Base-by-base conservation (phyloP, 2,329 filamentous ascomycete species). In the Lasiodiplodia citricola region DNA sequence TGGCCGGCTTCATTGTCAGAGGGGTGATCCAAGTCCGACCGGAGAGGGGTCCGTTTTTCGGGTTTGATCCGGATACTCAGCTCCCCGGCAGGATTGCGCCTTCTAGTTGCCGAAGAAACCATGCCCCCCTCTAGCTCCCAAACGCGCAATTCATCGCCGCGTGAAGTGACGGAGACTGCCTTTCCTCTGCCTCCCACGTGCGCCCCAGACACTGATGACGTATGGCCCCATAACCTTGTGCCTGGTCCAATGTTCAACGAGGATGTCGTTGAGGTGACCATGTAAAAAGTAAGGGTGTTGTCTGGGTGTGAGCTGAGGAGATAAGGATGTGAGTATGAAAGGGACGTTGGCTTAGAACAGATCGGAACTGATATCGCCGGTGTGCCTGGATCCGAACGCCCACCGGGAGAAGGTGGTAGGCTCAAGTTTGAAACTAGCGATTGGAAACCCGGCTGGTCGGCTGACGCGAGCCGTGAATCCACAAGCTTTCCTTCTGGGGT, bases 141-240 rank as follows among this genome's bases (percentile, higher is more conserved):
- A 6, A 97, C 89, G 7, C 94, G 88, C 11, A 87, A 74, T 70
- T 86, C 84, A 54, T 85, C 90, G 35, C 93, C 94, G n/a, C 88
- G 85, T 23, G 86, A 86, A 79, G 92, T 96, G 63, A 97, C 91
- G n/a, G 93, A 96, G 4, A 97, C 92, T 0, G 94, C 94, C 79
- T 94, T 96, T 21, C 94, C 94, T 47, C 92, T 88, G 55, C 91
- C 88, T 21, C 92, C 94, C 67, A 97, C 92, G 74, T 96, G 91
- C 8, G 92, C 93, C 38, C 92, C 91, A 60, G 92, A 93, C 41
- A 97, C 93, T 3, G 92, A 92, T 1, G 94, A 96, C 0, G 94
- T 97, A 76, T 97, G 94, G 8, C 94, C 94, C 92, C 93, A 97
- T 6, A 97, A 87, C 35, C 93, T 87, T 71, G 90, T 90, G 0